Conservation (phyloP, 371 early-diverging fungal species). For the Mucor plumbeus region DNA sequence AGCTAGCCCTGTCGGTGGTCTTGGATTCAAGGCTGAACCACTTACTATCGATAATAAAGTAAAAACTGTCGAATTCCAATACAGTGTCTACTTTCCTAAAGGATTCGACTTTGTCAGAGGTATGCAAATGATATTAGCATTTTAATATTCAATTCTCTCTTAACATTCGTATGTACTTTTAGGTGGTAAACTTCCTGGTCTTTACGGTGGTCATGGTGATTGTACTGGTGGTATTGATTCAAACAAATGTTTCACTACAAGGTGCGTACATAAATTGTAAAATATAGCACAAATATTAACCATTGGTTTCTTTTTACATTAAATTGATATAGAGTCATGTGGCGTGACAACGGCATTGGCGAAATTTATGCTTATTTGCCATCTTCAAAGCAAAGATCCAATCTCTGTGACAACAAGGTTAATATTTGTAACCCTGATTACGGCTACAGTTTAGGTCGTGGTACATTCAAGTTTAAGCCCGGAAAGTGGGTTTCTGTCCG, state of each 20-base stretch:
- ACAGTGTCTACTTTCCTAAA: slow-evolving; percentile 56
- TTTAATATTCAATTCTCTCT: too few relatives aligned
- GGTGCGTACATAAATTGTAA: slow-evolving; percentile 26
- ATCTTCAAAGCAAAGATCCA: slow-evolving; percentile 44
- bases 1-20: slow-evolving; percentile 21
- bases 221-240: slow-evolving; percentile 66
- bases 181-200: slow-evolving; percentile 63
- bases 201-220: slow-evolving; percentile 56
- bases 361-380: slow-evolving; percentile 71
- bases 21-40: slow-evolving; percentile 29
- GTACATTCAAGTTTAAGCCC: slow-evolving; percentile 54
- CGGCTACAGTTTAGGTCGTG: slow-evolving; percentile 70
- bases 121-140: not conserved
- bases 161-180: not conserved
- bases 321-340: slow-evolving; percentile 57
- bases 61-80: slow-evolving; percentile 44
- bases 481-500: slow-evolving; percentile 63
- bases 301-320: not conserved
- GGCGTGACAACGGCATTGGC: slow-evolving; percentile 59
- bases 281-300: slow-evolving; percentile 16
- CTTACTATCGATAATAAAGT: slow-evolving; percentile 28
- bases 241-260: slow-evolving; percentile 62
- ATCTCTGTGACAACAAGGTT: slow-evolving; percentile 47
- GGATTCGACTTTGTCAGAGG: slow-evolving; percentile 62
- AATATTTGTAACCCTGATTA: slow-evolving; percentile 64